Evolutionary conservation across 202 grass and related monocot species (phyloP), one percentile per base, ranked within the genome.

Genomic region (Setaria italica): DNA sequence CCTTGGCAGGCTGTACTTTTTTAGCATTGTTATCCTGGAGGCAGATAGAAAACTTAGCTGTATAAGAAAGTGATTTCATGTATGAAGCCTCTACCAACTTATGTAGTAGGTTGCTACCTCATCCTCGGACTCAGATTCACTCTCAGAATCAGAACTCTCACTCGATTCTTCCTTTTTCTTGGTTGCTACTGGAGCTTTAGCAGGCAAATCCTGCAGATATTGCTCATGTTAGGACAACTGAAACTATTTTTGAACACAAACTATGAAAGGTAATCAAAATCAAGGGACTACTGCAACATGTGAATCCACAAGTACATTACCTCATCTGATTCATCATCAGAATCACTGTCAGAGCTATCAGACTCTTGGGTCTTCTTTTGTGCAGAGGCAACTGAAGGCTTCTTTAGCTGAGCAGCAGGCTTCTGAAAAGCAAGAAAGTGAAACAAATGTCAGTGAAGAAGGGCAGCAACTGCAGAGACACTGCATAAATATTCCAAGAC

Each of bases 261-360:
- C 9, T 32, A 9, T 29, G 5, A 42, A 19, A 66, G 13, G 64
- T 76, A 41, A 14, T 19, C 6, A n/a, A 75, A 70, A 56, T 54
- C 19, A 82, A 67, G 34, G 13, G 6, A 64, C 32, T 62, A 72
- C 34, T 50, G n/a, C 54, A 62, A 59, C 32, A 25, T n/a, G 46
- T 32, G 46, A 43, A 57, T 49, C n/a, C 21, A 42, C n/a, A 72
- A 49, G 54, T 20, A 47, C 34, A 65, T 78, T 84, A 89, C 94
- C 65, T 96, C 83, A 60, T 94, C 87, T 51, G 79, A 90, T 67
- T 85, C 88, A 17, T 89, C 84, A 76, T 92, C 90, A 72, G 90
- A 90, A 58, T 90, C 90, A 35, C 87, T 94, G 37, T 94, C 90
- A 80, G 90, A 92, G 70, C 85, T 81, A 13, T 82, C 73, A 68